phyloP scores from a whole-genome alignment of 345 rosid genomes.

The Acer saccharum region DNA sequence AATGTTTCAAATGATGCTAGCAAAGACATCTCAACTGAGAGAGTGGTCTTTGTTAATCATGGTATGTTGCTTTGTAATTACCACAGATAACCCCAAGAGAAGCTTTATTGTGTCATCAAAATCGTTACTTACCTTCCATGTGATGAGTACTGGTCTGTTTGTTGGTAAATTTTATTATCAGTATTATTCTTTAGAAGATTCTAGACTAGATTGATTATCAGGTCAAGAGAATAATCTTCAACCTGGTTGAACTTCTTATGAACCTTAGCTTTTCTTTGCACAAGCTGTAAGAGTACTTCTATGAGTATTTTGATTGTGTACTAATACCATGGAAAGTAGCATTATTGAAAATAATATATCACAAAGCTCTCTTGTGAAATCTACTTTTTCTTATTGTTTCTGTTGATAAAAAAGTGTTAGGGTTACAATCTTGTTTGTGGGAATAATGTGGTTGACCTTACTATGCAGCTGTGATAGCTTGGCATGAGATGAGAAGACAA shows the following conservation, averaged over 20 bases:
- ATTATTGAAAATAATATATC: neutral
- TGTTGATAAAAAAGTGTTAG: neutral
- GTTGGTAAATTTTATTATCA: neutral
- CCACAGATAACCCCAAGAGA: neutral
- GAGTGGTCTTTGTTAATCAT: slow-evolving; percentile 27
- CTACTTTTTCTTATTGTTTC: neutral
- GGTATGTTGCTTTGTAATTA: slow-evolving; percentile 26
- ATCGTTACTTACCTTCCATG: neutral
- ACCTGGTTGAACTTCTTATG: neutral
- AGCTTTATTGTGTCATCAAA: neutral
- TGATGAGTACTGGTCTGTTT: neutral
- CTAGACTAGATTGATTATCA: neutral
- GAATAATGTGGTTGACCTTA: slow-evolving; percentile 14
- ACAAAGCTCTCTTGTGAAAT: neutral
- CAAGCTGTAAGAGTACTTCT: neutral
- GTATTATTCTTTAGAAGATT: neutral
- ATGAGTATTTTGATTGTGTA: neutral
- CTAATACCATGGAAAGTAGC: neutral
- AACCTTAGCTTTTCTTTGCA: neutral
- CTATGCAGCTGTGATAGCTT: slow-evolving; percentile 37
- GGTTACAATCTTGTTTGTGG: neutral
- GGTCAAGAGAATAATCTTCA: neutral
- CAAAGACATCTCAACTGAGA: slow-evolving; percentile 21
- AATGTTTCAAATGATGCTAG: slow-evolving; percentile 10
- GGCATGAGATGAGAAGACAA: slow-evolving; percentile 38